Base-by-base conservation (phyloP, 768 basidiomycete genomes). In the Lactarius psammicola region DNA sequence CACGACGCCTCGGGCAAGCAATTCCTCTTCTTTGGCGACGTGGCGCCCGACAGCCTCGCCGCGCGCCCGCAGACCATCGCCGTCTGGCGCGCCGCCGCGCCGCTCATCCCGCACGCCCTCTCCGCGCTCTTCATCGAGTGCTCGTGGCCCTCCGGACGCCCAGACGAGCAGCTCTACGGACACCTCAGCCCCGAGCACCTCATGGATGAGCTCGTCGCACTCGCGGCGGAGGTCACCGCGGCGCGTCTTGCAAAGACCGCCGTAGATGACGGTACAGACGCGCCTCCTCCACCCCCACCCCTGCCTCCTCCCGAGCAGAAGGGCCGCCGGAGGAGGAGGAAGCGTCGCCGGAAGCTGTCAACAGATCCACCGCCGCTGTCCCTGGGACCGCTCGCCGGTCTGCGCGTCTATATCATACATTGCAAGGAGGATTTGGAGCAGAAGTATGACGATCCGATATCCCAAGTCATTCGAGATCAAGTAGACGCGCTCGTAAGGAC, bases 91-190 rank as follows among this genome's bases (percentile, higher is more conserved):
- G 83, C 80, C 31, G 94, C 94, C 0, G 95, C 95, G 5, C 79
- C 84, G 54, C 87, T 87, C 75, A 85, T 97, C 70, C 85, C 86
- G 0, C 80, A 85, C 28, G 79, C 77, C 4, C 82, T 98, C 18
- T 82, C 84, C 36, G 81, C 85, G n/a, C 83, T 98, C 63, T 98
- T 98, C 74, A 92, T 98, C 73, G 96, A 98, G 78, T 98, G 96
- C 75, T 96, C 94, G 1, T 94, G 88, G 79, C 87, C 89, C 26
- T 82, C 85, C 0, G 88, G 88, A 0, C 81, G 95, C 65, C 80
- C 82, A 20, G 81, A 86, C 68, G 82, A 86, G 55, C 73, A 80
- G 60, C 80, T 98, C 51, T 96, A 85, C 74, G 96, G 96, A 0
- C 96, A 98, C 71, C 82, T 98, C 15, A 89, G 82, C 38, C 94